Evolutionary conservation across 805 yeast genomes (phyloP).

Genomic region (Myxozyma vanderwaltii): DNA sequence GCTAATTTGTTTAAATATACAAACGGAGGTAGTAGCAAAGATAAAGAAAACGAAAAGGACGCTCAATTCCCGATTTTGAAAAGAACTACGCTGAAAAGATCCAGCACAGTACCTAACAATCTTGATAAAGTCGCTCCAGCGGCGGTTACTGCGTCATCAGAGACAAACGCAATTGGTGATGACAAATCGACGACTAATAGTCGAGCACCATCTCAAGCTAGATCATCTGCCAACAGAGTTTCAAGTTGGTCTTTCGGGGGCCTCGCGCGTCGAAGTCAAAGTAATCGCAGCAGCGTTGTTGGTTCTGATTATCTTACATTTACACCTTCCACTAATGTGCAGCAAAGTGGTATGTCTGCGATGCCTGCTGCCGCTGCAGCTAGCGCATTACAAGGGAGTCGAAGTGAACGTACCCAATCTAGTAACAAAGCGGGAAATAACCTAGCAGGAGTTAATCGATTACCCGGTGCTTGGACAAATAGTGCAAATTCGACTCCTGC

Average conservation of each 20-base stretch:
- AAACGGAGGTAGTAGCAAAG: conserved; percentile 1
- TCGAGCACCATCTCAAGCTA: neutral
- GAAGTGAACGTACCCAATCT: conserved; percentile 2
- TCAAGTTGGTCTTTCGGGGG: conserved; percentile 11
- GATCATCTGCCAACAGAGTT: neutral
- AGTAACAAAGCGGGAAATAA: neutral
- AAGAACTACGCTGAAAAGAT: conserved; percentile 6
- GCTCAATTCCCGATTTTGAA: neutral
- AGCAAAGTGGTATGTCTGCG: neutral
- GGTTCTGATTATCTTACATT: neutral
- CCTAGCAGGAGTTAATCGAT: neutral
- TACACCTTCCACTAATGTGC: neutral
- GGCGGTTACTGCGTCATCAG: neutral
- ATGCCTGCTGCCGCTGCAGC: conserved; percentile 3
- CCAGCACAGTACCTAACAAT: conserved; percentile 17
- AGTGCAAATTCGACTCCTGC: neutral
- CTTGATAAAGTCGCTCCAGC: conserved; percentile 3
- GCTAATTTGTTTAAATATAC: conserved; percentile 6
- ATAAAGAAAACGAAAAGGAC: neutral
- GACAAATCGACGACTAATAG: neutral
- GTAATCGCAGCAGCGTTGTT: conserved; percentile 10
- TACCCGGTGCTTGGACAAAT: neutral
- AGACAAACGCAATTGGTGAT: neutral
- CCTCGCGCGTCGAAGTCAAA: conserved; percentile 5
- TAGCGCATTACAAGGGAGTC: conserved; percentile 1